A percentile compares a stretch with the other conserved stretches of the same genome.
Conservation (phyloP, 306 rosid species). For the Citrullus colocynthis region DNA sequence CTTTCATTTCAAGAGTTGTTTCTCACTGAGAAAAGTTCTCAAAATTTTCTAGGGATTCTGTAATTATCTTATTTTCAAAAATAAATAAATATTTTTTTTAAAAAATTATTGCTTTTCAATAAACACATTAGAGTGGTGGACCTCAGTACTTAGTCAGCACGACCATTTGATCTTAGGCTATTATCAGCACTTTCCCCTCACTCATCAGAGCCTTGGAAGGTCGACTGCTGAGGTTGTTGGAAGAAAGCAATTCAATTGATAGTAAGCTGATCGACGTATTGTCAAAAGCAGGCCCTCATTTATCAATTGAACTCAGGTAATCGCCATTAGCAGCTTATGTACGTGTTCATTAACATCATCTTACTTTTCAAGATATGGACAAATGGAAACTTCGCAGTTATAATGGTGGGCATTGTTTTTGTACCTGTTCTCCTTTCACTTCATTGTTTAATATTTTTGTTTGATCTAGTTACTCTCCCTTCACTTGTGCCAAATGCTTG, state of each 20-base stretch:
- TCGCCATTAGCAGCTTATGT: not conserved
- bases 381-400: not conserved
- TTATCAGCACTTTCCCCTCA: conserved; percentile 55
- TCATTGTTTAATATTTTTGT: not conserved
- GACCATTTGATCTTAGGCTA: conserved; percentile 33
- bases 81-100: not conserved
- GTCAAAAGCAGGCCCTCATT: conserved; percentile 45
- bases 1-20: not conserved
- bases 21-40: not conserved
- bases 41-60: not conserved
- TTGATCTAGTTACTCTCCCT: not conserved
- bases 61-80: not conserved
- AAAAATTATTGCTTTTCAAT: not conserved
- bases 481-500: not conserved
- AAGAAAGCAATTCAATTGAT: conserved; percentile 29
- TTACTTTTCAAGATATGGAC: not conserved
- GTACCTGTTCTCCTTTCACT: not conserved
- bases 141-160: not conserved
- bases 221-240: conserved; percentile 50
- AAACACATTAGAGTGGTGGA: not conserved
- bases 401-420: not conserved
- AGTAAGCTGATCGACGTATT: conserved; percentile 64
- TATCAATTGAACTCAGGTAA: conserved; percentile 58
- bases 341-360: not conserved
- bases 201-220: conserved; percentile 60